Evolutionary conservation across 495 filamentous ascomycete species (phyloP), one percentile per base, ranked within the genome.

Genomic region (Neurospora pannonica): DNA sequence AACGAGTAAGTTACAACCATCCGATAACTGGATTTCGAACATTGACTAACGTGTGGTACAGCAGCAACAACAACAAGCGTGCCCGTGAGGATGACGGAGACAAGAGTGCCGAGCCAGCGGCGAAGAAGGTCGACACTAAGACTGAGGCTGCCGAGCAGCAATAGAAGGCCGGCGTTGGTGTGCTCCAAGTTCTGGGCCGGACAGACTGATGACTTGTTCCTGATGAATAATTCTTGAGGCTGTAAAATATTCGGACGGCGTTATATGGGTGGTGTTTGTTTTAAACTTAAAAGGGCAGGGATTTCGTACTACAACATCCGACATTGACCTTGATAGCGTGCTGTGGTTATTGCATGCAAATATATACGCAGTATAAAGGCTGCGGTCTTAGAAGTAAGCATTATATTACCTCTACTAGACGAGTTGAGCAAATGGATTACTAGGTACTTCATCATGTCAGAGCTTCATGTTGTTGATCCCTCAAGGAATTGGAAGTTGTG

Each of bases 31-130:
- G 21, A 7, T 67, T 31, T 67, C 54, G 54, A 31, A 43, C 24
- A 2, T 28, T 70, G 73, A 71, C 81, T 82, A 78, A 83, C 74
- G 73, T 28, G 54, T 36, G 36, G 54, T 76, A 38, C 72, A 82
- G 79, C 72, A 82, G 79, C 80, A 81, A 38, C 78, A 73, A 81
- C 46, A 84, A 83, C 72, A 87, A 87, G 78, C 84, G 86, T 36
- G 73, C 77, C 15, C 83, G 84, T 36, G 86, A 87, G 54, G 84
- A 82, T 13, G 83, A 85, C 37, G 75, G 43, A 43, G 75, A 70
- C 46, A 74, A 67, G 54, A 28, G 71, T n/a, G 78, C 74, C 28
- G 79, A 79, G 40, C 82, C 81, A 10, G 79, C 84, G 11, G 79
- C 86, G 2, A 88, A 60, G 48, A 60, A 60, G 48, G 48, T 60